phyloP scores from a whole-genome alignment of 495 filamentous ascomycete species.

The Paragyromitra xinjiangensis region DNA sequence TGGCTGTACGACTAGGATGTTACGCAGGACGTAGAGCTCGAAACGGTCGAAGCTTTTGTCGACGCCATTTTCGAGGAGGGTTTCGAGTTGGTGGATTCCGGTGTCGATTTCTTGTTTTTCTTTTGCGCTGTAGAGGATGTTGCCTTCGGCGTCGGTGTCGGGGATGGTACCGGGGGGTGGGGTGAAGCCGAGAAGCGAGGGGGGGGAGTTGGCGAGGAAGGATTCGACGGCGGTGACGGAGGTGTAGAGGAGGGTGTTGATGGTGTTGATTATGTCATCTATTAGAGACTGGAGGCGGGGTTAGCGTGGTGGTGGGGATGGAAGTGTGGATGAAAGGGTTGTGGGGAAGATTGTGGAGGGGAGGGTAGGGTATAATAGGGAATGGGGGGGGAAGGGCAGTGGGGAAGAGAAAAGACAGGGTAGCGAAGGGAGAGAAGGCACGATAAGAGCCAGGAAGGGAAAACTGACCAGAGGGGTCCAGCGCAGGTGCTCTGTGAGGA shows the following conservation, averaged over 20 bases:
- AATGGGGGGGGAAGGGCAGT: neutral
- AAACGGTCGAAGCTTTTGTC: conserved; percentile 82
- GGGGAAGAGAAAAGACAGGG: neutral
- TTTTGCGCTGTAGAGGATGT: conserved; percentile 62
- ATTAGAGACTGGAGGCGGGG: conserved; percentile 74
- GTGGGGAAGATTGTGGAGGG: conserved; percentile 24
- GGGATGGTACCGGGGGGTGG: conserved; percentile 61
- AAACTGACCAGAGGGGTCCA: conserved; percentile 86
- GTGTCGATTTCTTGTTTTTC: conserved; percentile 81
- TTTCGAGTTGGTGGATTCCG: conserved; percentile 91
- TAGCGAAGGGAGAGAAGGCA: neutral
- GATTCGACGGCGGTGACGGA: conserved; percentile 84
- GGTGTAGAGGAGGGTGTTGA: conserved; percentile 87
- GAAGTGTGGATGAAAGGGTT: conserved; percentile 20
- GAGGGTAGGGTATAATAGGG: no score
- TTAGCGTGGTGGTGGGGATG: conserved; percentile 46
- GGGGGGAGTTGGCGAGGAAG: conserved; percentile 75
- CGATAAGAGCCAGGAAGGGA: conserved; percentile 14
- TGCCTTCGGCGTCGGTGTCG: conserved; percentile 66
- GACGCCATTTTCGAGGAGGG: conserved; percentile 81
- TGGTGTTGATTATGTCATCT: conserved; percentile 96
- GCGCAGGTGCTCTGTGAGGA: conserved; percentile 94
- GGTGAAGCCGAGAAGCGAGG: conserved; percentile 77
- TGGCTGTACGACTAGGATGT: conserved; percentile 79
- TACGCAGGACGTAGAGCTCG: conserved; percentile 85